Evolutionary conservation across 2,329 filamentous ascomycete genomes (phyloP).

Genomic region (Berkeleyomyces basicola): DNA sequence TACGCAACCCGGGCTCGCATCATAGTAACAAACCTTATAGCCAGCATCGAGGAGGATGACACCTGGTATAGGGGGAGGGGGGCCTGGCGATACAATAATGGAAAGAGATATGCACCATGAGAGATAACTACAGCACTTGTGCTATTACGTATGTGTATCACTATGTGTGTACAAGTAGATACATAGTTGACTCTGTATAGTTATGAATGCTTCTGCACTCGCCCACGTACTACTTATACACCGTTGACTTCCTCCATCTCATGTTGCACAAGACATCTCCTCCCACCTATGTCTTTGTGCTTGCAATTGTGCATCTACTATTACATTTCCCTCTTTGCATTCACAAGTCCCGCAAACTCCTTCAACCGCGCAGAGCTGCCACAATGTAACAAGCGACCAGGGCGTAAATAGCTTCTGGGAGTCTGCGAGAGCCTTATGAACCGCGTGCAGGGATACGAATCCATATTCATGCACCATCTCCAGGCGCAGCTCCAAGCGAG

Average conservation of each 20-base stretch:
- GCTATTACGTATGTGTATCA: no score
- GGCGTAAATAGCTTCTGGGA: conserved; percentile 4
- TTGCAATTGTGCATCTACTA: not conserved
- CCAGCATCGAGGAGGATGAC: not conserved
- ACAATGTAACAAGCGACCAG: not conserved
- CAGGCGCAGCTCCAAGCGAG: not conserved
- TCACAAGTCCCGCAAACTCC: no score
- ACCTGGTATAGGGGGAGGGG: not conserved
- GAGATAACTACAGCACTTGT: not conserved
- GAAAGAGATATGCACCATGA: not conserved
- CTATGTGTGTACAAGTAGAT: no score
- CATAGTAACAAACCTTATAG: not conserved
- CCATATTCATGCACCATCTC: not conserved
- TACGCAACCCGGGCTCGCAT: not conserved
- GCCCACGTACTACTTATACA: no score
- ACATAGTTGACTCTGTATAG: no score
- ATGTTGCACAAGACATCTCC: no score
- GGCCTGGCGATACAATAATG: not conserved
- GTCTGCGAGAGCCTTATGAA: conserved; percentile 2
- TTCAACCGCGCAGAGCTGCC: not conserved
- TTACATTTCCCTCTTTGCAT: no score
- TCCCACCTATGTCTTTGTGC: not conserved
- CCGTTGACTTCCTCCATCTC: no score
- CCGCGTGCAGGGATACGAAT: not conserved
- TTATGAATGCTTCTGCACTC: no score